A percentile compares a stretch with the other conserved stretches of the same genome.
These are phyloP conservation scores for Xylariales sp. DNA, from an alignment of 2,329 filamentous ascomycete species.

Conservation along the genomic window DNA sequence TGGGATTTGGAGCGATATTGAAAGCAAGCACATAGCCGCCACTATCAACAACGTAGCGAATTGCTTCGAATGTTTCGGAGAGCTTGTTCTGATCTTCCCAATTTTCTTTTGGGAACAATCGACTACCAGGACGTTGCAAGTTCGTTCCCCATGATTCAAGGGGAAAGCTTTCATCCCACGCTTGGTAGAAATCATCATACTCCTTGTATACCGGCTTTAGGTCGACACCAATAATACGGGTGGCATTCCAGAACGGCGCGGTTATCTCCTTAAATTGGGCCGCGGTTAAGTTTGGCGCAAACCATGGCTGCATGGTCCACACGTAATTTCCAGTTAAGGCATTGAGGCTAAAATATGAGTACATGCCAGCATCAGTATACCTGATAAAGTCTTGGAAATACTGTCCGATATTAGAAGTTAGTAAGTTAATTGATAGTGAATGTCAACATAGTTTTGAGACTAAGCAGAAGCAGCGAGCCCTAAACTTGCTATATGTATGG, in stretches of 20 bases:
- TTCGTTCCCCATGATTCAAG: constrained; percentile 48
- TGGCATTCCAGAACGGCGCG: constrained; percentile 48
- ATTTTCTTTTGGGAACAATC: constrained; percentile 56
- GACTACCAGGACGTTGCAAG: constrained; percentile 51
- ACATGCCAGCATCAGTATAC: constrained; percentile 52
- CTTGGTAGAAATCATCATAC: constrained; percentile 55
- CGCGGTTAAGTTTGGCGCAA: constrained; percentile 46
- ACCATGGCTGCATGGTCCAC: constrained; percentile 51
- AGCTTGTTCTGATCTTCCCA: constrained; percentile 52
- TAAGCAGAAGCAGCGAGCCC: background rate
- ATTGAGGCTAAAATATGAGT: constrained; percentile 49
- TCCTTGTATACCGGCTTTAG: constrained; percentile 54
- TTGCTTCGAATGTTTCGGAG: constrained; percentile 50
- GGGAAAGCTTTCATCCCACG: constrained; percentile 45
- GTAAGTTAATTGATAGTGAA: background rate
- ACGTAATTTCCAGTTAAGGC: constrained; percentile 40
- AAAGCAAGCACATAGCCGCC: constrained; percentile 49
- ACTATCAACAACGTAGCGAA: constrained; percentile 50
- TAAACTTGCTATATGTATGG: constrained; percentile 31
- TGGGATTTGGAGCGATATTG: constrained; percentile 44
- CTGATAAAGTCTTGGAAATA: constrained; percentile 49
- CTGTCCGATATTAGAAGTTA: background rate
- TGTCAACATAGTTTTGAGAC: background rate
- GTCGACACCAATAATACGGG: constrained; percentile 47
- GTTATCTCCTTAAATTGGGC: constrained; percentile 45